Percentiles rank a stretch among this genome's conserved stretches.
Evolutionary conservation across 2,329 filamentous ascomycete species (phyloP).

Genomic region (Orbilia oligospora): DNA sequence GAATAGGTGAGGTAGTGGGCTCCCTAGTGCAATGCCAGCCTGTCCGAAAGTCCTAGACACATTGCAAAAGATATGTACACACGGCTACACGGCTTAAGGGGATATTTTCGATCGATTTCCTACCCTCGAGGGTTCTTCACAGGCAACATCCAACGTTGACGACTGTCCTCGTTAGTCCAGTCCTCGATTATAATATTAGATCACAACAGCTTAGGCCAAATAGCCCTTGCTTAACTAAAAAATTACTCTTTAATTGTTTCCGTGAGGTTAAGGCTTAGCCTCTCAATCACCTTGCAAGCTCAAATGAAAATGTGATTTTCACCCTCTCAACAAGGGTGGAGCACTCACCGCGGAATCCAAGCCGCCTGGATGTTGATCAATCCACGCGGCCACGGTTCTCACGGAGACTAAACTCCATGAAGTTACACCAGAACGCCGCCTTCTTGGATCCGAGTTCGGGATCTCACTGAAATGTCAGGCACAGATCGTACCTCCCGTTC

Average conservation of each 20-base stretch:
- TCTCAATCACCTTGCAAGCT: slow-evolving; percentile 16
- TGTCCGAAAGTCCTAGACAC: slow-evolving; percentile 23
- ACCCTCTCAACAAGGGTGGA: slow-evolving; percentile 17
- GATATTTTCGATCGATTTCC: slow-evolving; percentile 2
- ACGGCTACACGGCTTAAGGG: too few species aligned
- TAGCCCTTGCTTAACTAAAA: slow-evolving; percentile 10
- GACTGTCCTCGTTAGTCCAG: slow-evolving; percentile 28
- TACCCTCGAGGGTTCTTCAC: slow-evolving; percentile 6
- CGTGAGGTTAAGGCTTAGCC: slow-evolving; percentile 11
- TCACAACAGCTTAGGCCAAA: slow-evolving; percentile 1
- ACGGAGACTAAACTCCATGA: slow-evolving; percentile 48
- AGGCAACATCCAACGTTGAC: slow-evolving; percentile 48
- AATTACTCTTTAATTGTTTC: background rate
- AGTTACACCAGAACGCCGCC: slow-evolving; percentile 15
- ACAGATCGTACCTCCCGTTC: slow-evolving; percentile 25
- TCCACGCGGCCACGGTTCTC: slow-evolving; percentile 54
- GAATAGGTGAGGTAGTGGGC: background rate
- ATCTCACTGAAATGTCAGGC: slow-evolving; percentile 29
- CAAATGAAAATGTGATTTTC: slow-evolving; percentile 12
- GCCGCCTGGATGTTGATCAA: slow-evolving; percentile 22
- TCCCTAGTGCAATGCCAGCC: slow-evolving; percentile 44
- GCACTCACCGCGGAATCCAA: slow-evolving; percentile 22
- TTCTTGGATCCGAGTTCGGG: slow-evolving; percentile 22
- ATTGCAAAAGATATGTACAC: background rate
- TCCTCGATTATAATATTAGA: slow-evolving; percentile 9